Conservation (phyloP, 805 yeast genomes). For the Lipomyces yamanashiensis region DNA sequence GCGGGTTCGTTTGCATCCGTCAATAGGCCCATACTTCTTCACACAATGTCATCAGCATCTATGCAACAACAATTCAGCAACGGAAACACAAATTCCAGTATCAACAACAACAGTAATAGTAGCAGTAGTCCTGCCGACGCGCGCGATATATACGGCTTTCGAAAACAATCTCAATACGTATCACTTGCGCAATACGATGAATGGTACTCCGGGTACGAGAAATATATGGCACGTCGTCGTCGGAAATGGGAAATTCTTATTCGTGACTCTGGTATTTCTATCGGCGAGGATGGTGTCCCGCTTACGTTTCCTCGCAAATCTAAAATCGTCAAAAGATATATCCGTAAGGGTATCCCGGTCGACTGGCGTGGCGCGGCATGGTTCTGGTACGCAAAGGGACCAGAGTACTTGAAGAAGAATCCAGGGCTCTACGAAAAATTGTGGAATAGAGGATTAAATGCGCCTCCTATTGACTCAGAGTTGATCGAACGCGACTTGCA, state of each 20-base stretch:
- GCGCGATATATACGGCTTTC: slow-evolving; percentile 86
- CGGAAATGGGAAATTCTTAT: slow-evolving; percentile 75
- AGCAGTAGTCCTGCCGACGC: slow-evolving; percentile 27
- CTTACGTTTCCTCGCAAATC: slow-evolving; percentile 75
- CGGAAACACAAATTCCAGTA: background rate
- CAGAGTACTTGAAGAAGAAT: slow-evolving; percentile 57
- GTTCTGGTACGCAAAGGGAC: slow-evolving; percentile 92
- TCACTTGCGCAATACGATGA: slow-evolving; percentile 62
- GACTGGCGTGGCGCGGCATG: slow-evolving; percentile 98
- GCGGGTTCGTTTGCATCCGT: slow-evolving; percentile 21
- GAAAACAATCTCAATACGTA: slow-evolving; percentile 62
- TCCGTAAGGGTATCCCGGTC: slow-evolving; percentile 92
- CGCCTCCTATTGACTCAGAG: slow-evolving; percentile 78
- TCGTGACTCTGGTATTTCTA: slow-evolving; percentile 65
- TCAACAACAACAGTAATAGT: background rate
- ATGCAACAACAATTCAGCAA: background rate
- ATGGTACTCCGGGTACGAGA: slow-evolving; percentile 77
- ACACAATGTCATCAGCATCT: background rate
- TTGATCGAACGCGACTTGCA: slow-evolving; percentile 92
- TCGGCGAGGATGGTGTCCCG: slow-evolving; percentile 55
- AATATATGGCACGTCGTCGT: slow-evolving; percentile 66
- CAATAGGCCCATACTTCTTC: background rate
- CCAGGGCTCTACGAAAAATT: slow-evolving; percentile 74
- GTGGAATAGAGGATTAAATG: slow-evolving; percentile 58
- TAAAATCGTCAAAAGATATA: slow-evolving; percentile 76